Evolutionary conservation across 2,329 filamentous ascomycete species (phyloP), one percentile per base, ranked within the genome.

Genomic region (Aulographum hederae): DNA sequence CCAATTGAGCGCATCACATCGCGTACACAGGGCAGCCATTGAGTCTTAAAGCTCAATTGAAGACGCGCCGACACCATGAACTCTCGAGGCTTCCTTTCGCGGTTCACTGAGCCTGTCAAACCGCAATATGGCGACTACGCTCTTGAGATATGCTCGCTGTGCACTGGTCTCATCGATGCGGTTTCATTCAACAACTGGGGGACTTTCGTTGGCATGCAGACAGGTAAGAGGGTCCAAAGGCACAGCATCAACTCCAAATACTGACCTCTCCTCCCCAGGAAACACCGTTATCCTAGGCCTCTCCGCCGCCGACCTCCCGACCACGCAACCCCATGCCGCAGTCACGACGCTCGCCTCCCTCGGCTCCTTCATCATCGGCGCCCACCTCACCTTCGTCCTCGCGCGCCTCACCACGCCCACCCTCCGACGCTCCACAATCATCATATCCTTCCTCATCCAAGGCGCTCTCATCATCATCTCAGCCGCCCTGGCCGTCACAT

Each of bases 281-380:
- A 74, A 74, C 48, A 73, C 69, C 6, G 63, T 74, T 41, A 72
- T 73, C 50, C 57, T 74, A 25, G 68, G 65, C 13, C 63, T 74
- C 15, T 68, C 67, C 34, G 62, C 66, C 10, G 61, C 67, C 3
- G 49, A 51, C 18, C 64, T 69, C 29, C 67, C 64, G 3, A 45
- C 54, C 14, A 53, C 53, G 12, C 50, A 65, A 35, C 63, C 64
- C 3, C 55, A 55, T 33, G 66, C 61, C 33, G 69, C 61, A 65
- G 50, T 63, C 32, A 64, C 59, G 35, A 64, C 63, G 2, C 52
- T 65, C 14, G 51, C 59, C 37, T 71, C 68, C 32, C 65, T 70
- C 38, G 47, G 43, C 34, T 55, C 58, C 38, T 71, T 71, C 50
- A 54, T 67, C 37, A 34, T 60, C 18, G 69, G 68, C 21, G 68